These are phyloP conservation scores for Dissoconium aciculare DNA, from an alignment of 2,329 filamentous ascomycete genomes.

Conservation along the genomic window DNA sequence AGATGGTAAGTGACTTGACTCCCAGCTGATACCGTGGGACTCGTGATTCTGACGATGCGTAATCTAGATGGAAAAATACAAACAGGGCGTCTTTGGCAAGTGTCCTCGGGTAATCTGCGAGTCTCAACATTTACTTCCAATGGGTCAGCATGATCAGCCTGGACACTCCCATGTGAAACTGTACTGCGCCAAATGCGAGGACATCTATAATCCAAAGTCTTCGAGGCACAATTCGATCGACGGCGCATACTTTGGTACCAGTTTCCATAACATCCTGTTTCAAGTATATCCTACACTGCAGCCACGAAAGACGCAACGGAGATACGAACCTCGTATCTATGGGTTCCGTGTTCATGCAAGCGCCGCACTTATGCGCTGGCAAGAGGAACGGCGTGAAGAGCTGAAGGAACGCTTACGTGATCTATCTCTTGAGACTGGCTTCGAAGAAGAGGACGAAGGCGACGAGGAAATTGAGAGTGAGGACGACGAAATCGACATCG, in stretches of 20 bases:
- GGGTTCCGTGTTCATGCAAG: conserved; percentile 91
- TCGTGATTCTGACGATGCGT: conserved; percentile 4
- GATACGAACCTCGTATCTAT: conserved; percentile 82
- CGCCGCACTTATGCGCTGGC: conserved; percentile 81
- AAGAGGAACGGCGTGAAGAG: conserved; percentile 63
- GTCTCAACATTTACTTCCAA: conserved; percentile 80
- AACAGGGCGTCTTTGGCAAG: conserved; percentile 95
- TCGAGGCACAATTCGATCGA: conserved; percentile 90
- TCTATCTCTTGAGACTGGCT: conserved; percentile 57
- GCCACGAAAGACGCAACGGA: conserved; percentile 67
- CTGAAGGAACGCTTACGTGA: conserved; percentile 66
- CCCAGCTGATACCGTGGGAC: background rate
- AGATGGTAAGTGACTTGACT: conserved; percentile 57
- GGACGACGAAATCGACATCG: conserved; percentile 45
- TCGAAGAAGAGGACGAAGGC: conserved; percentile 52
- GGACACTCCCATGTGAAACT: conserved; percentile 86
- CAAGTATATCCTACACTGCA: conserved; percentile 90
- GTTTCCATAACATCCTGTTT: conserved; percentile 98
- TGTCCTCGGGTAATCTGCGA: conserved; percentile 93
- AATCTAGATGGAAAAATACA: conserved; percentile 86
- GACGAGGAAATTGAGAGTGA: conserved; percentile 45
- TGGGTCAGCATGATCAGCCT: conserved; percentile 81
- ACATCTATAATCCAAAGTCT: conserved; percentile 97
- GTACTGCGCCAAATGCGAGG: conserved; percentile 93
- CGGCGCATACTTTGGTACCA: conserved; percentile 94